Conservation (phyloP, 1,139 yeast genomes). For the Suhomyces taliae region DNA sequence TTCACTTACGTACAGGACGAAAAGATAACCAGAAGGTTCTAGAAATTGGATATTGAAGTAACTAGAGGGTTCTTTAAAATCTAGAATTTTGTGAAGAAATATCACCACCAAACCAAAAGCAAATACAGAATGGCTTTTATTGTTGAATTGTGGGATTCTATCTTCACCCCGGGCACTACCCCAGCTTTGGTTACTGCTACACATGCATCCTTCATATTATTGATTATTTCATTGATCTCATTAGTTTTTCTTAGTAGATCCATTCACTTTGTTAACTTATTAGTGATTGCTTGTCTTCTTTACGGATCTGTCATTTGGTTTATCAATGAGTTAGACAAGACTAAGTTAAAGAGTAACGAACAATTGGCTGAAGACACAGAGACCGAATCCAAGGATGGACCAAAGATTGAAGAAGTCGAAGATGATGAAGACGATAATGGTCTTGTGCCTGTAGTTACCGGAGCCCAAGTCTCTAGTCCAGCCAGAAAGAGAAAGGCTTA, state of each 20-base stretch:
- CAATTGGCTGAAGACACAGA: constrained; percentile 25
- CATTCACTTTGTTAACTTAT: constrained; percentile 74
- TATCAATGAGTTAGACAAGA: constrained; percentile 62
- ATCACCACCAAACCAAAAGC: not conserved
- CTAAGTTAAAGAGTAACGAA: constrained; percentile 46
- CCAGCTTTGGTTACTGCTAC: constrained; percentile 86
- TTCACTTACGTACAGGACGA: too few relatives aligned
- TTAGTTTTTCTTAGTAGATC: constrained; percentile 66
- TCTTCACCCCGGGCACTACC: constrained; percentile 91
- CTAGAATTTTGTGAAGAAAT: too few relatives aligned
- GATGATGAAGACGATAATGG: not conserved
- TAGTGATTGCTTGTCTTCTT: constrained; percentile 65
- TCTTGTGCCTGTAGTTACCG: constrained; percentile 3
- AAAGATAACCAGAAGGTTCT: too few relatives aligned
- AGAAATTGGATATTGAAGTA: too few relatives aligned
- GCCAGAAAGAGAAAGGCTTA: constrained; percentile 17
- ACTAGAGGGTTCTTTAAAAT: too few relatives aligned
- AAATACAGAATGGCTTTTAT: constrained; percentile 43
- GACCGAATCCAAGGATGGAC: constrained; percentile 2
- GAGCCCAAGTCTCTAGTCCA: constrained; percentile 7
- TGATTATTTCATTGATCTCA: constrained; percentile 51
- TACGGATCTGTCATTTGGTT: constrained; percentile 92
- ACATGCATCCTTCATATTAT: constrained; percentile 62
- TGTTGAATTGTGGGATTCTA: constrained; percentile 81
- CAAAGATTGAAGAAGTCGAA: constrained; percentile 1